phyloP scores from a whole-genome alignment of 2,329 filamentous ascomycete genomes.

The Domatiomyces catenatus region DNA sequence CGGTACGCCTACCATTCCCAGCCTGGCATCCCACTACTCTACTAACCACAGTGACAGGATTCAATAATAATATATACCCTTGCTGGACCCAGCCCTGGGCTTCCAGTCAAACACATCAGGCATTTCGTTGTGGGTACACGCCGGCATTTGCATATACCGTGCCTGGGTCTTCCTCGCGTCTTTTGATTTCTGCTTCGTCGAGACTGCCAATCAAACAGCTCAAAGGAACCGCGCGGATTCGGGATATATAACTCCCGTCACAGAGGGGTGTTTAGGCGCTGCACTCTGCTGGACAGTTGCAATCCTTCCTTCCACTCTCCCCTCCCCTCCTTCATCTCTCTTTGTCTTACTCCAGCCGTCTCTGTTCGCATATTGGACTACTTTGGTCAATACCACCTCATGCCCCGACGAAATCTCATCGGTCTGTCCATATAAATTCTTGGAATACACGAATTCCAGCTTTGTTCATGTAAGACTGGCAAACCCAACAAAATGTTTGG shows the following conservation, averaged over 20 bases:
- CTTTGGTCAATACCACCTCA: neutral
- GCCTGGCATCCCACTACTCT: neutral
- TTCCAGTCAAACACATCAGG: neutral
- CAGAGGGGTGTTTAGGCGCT: neutral
- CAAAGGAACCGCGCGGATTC: neutral
- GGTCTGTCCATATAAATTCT: neutral
- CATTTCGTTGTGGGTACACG: neutral
- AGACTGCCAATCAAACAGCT: neutral
- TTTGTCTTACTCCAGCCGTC: neutral
- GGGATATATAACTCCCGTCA: neutral
- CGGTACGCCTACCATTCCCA: constrained; percentile 40
- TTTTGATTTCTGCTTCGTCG: neutral
- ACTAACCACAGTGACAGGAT: neutral
- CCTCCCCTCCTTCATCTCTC: neutral
- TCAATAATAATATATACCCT: neutral
- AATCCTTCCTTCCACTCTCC: neutral
- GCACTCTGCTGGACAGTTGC: neutral
- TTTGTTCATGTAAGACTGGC: neutral
- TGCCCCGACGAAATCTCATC: neutral
- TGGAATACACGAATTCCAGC: neutral
- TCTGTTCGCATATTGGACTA: neutral
- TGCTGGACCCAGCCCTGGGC: neutral
- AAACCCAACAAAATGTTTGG: neutral
- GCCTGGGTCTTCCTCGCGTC: neutral
- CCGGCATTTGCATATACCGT: neutral